Base-by-base conservation (phyloP, 306 rosid species). In the Cajanus cajan region DNA sequence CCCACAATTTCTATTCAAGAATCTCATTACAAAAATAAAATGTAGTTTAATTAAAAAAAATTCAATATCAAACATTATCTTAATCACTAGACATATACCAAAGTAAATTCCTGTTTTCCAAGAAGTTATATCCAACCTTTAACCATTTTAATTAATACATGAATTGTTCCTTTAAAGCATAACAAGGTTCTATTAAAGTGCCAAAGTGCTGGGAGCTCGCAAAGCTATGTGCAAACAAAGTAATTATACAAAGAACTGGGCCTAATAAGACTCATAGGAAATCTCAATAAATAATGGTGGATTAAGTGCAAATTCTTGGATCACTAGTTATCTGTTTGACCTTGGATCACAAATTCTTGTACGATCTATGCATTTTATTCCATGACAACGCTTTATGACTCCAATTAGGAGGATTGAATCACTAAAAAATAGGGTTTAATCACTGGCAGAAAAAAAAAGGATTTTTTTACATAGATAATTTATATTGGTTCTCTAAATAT, bases 291-390 rank as follows among this genome's bases (percentile, higher is more conserved):
- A 33, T 57, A 73, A 15, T 18, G 54, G 68, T 64, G 31, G 69
- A 24, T 33, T 40, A 64, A 68, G 58, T 64, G 71, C n/a, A 66
- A 18, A 67, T 48, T 76, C 80, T 86, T 79, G 86, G 89, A 82
- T 82, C 85, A 28, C 70, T 50, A 82, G 74, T 47, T 71, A 33
- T 25, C 36, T 69, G 52, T 48, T 43, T 73, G 39, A 33, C 78
- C 69, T 82, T 55, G 88, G 86, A 85, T 82, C 86, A 5, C 67
- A 50, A 74, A 41, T 40, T 65, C 74, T 48, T 33, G 0, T 47
- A 36, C 24, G 31, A 41, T 81, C 10, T 34, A 43, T 71, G 41
- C 43, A 65, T 22, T 62, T 8, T 40, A 6, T 15, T 75, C 7
- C 15, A 24, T 45, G 14, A 54, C 16, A 22, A 71, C n/a, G 52